phyloP scores from a whole-genome alignment of 2,329 filamentous ascomycete species.

The Colletotrichum higginsianum region DNA sequence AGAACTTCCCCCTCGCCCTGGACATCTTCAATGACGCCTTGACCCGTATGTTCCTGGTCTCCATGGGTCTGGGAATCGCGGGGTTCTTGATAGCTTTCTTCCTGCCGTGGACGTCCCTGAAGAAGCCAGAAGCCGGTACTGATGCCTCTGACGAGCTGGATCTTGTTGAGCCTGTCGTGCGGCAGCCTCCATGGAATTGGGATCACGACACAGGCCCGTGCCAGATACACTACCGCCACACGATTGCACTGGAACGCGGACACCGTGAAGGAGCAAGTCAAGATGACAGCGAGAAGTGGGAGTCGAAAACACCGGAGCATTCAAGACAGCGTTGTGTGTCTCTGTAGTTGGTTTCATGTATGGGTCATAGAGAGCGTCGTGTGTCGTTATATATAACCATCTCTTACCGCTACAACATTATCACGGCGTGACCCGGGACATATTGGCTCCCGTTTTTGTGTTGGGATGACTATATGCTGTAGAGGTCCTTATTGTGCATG shows the following conservation, averaged over 20 bases:
- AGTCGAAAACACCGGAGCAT: background rate
- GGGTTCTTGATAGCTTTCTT: background rate
- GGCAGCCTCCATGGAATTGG: background rate
- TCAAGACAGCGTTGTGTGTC: background rate
- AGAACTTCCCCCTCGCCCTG: background rate
- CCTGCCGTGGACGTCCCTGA: background rate
- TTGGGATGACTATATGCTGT: too few relatives aligned
- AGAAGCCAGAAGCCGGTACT: background rate
- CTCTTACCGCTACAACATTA: too few relatives aligned
- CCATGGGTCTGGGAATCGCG: background rate
- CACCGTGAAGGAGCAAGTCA: background rate
- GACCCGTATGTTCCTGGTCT: background rate
- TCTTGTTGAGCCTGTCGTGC: background rate
- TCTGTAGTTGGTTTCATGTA: background rate
- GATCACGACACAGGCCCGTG: background rate
- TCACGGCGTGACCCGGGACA: too few relatives aligned
- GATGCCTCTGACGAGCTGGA: background rate
- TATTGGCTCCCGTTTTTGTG: too few relatives aligned
- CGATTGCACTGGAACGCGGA: background rate
- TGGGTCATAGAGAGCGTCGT: background rate
- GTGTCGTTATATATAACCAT: background rate
- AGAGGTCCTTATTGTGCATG: too few relatives aligned
- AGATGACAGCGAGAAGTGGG: background rate
- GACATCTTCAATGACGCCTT: background rate
- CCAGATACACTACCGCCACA: background rate